Conservation (phyloP, 1,284 basidiomycete species). For the Leccinum fuscescens region DNA sequence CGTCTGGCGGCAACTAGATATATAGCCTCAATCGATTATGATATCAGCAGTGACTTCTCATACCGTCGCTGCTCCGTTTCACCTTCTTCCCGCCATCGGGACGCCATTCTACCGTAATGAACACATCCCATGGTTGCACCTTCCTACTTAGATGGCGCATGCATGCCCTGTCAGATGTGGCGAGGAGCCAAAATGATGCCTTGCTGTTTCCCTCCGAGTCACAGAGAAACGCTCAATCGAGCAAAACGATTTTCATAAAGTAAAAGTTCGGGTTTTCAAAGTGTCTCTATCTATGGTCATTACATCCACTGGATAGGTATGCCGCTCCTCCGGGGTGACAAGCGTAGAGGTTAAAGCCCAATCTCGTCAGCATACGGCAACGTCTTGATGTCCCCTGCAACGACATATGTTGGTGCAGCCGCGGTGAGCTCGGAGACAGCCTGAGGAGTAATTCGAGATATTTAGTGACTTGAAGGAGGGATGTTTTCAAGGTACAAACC, state of each 20-base stretch:
- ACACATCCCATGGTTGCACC: neutral
- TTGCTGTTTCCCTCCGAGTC: neutral
- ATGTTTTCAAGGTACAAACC: slow-evolving; percentile 39
- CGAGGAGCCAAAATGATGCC: neutral
- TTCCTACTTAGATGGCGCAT: too few relatives aligned
- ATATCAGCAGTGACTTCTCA: neutral
- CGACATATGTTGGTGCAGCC: slow-evolving; percentile 82
- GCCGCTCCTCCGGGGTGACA: slow-evolving; percentile 1
- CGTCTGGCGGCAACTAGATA: neutral
- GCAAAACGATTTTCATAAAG: neutral
- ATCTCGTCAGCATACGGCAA: slow-evolving; percentile 86
- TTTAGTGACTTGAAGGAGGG: neutral
- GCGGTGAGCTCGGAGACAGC: slow-evolving; percentile 55
- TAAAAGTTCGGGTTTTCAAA: slow-evolving; percentile 2
- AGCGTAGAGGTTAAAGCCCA: slow-evolving; percentile 55
- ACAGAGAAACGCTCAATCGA: neutral
- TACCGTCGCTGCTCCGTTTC: neutral
- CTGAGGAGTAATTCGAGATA: slow-evolving; percentile 32
- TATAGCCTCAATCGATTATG: neutral
- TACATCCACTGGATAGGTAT: slow-evolving; percentile 20
- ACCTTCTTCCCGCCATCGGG: neutral
- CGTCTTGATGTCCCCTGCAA: slow-evolving; percentile 72
- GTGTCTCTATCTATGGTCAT: slow-evolving; percentile 16
- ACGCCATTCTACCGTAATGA: neutral
- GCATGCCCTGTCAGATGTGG: neutral